phyloP scores from a whole-genome alignment of 306 rosid species.

The Glycine tomentella region DNA sequence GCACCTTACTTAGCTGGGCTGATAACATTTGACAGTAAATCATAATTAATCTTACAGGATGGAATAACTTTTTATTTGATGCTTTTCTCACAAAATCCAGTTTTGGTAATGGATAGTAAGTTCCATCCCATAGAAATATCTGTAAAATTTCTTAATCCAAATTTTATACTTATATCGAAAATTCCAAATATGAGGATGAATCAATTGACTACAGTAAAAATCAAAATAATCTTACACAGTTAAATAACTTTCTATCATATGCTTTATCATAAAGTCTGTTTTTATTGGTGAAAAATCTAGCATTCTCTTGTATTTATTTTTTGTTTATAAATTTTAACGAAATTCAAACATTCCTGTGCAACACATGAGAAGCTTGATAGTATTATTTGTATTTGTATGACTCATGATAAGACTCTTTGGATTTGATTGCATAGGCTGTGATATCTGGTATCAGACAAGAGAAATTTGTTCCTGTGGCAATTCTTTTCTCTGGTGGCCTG shows the following conservation, averaged over 20 bases:
- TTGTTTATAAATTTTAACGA: neutral
- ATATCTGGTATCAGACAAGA: conserved; percentile 56
- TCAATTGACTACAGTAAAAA: too few species aligned
- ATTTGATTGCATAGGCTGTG: conserved; percentile 63
- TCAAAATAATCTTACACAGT: too few species aligned
- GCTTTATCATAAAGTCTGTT: too few species aligned
- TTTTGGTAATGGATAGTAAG: neutral
- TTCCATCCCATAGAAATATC: conserved; percentile 1
- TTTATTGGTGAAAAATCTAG: neutral
- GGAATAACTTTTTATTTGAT: neutral
- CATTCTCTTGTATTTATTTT: neutral
- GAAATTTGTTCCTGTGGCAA: conserved; percentile 73
- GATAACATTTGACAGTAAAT: neutral
- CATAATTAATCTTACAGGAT: neutral
- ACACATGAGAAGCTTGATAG: neutral
- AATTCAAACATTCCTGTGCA: neutral
- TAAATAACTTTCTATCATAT: too few species aligned
- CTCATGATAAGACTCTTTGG: conserved; percentile 41
- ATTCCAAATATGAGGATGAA: too few species aligned
- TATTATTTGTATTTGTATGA: conserved; percentile 41
- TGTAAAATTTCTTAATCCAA: too few species aligned
- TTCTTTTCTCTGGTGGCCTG: conserved; percentile 96
- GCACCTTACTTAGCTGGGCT: conserved; percentile 5
- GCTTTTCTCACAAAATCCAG: neutral
- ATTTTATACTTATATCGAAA: too few species aligned